phyloP scores from a whole-genome alignment of 129 eudicot genomes.

The Gnaphalium uliginosum region DNA sequence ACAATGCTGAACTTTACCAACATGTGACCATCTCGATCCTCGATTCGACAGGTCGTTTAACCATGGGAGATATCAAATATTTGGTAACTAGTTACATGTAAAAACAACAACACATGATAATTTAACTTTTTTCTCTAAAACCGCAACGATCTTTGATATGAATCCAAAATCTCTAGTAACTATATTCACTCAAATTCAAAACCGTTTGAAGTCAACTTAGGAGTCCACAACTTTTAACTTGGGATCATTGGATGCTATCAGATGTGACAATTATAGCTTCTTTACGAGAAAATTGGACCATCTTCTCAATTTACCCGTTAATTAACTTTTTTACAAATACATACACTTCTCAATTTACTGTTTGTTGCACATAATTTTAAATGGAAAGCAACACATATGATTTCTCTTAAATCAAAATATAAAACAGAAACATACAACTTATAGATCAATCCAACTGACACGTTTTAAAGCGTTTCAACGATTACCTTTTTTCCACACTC shows the following conservation, averaged over 20 bases:
- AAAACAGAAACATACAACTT: too few relatives aligned
- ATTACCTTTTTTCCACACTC: not conserved
- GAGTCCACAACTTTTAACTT: not conserved
- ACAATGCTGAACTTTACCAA: slow-evolving; percentile 11
- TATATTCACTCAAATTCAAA: slow-evolving; percentile 4
- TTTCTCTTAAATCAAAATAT: too few relatives aligned
- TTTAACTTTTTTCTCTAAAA: not conserved
- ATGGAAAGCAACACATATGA: too few relatives aligned
- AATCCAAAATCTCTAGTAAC: slow-evolving; percentile 17
- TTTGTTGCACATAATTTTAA: too few relatives aligned
- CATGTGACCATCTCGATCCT: slow-evolving; percentile 31
- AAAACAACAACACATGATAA: slow-evolving; percentile 5
- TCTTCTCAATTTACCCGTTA: too few relatives aligned
- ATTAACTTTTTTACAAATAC: too few relatives aligned
- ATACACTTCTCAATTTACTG: too few relatives aligned
- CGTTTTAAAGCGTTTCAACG: not conserved
- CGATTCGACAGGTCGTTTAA: not conserved
- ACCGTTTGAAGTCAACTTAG: slow-evolving; percentile 18
- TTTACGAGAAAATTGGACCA: not conserved
- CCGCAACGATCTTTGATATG: slow-evolving; percentile 12
- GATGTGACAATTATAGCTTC: not conserved
- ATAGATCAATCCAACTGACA: not conserved
- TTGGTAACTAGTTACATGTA: slow-evolving; percentile 1
- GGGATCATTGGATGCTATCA: not conserved
- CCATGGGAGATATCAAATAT: not conserved